Evolutionary conservation across 2,329 filamentous ascomycete species (phyloP).

Genomic region (Fusarium sp.): DNA sequence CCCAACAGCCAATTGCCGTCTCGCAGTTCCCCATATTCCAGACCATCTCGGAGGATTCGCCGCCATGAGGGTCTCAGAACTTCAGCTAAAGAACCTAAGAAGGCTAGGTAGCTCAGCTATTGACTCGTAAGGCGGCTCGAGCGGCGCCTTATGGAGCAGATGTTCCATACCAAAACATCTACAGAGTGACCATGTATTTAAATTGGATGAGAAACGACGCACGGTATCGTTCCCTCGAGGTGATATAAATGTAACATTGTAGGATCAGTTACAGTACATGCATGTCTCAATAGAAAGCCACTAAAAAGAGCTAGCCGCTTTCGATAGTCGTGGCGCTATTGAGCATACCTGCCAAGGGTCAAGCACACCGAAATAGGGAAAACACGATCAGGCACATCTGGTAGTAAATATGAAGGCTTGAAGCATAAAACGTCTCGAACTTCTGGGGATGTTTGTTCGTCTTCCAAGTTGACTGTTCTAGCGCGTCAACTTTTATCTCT

Average conservation of each 20-base stretch:
- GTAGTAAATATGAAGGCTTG: constrained; percentile 6
- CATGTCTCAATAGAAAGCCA: constrained; percentile 19
- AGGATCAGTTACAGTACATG: background rate
- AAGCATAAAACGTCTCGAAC: constrained; percentile 14
- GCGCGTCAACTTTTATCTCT: constrained; percentile 13
- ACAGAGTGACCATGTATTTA: background rate
- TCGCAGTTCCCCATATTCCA: constrained; percentile 19
- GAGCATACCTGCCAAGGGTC: background rate
- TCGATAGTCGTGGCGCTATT: constrained; percentile 5
- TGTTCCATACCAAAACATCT: constrained; percentile 5
- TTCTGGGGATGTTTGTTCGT: constrained; percentile 4
- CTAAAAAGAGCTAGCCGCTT: background rate
- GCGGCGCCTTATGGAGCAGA: background rate
- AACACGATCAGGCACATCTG: background rate
- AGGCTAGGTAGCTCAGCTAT: background rate
- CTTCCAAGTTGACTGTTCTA: constrained; percentile 18
- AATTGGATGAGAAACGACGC: background rate
- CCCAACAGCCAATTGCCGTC: constrained; percentile 25
- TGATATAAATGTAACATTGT: background rate
- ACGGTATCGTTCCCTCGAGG: background rate
- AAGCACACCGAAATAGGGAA: constrained; percentile 6
- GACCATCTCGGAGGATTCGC: constrained; percentile 15
- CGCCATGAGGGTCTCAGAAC: background rate
- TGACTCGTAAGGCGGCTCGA: constrained; percentile 7
- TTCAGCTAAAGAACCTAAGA: background rate